Base-by-base conservation (phyloP, 164 flowering plant genomes). In the Dillenia suffruticosa region DNA sequence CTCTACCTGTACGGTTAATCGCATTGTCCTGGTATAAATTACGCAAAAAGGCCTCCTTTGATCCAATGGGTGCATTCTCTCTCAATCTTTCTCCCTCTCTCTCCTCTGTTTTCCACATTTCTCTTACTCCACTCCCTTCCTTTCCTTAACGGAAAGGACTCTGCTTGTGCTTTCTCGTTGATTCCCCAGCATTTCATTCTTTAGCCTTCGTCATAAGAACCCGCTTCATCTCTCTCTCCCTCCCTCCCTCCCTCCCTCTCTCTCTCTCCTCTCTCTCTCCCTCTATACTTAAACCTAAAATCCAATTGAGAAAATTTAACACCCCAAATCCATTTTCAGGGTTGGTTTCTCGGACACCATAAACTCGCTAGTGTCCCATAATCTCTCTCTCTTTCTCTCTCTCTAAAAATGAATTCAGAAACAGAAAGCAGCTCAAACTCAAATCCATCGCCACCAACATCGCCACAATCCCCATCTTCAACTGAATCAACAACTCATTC, bases 351-450 rank as follows among this genome's bases (percentile, higher is more conserved):
- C 49, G 54, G 61, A 61, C 49, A 1, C 16, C 14, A 17, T 44
- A 22, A 49, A 64, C 9, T 67, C 66, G 79, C 63, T 44, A 1
- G 68, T 32, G 40, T 32, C 40, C 6, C 40, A 44, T 26, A 24
- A 45, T 43, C 45, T 51, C 49, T 13, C 58, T 51, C 17, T 44
- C 49, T 14, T 26, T n/a, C 59, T 26, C 59, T 32, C 46, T 47
- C 59, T 26, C 51, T 66, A 46, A 49, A 44, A 2, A 44, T 44
- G 7, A 62, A 57, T 51, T 68, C 74, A 52, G 79, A 77, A 26
- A 49, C 74, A 6, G 79, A 76, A 44, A 76, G 79, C 64, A 68
- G 76, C 68, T 70, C 72, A 47, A 74, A 71, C 63, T 77, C 79
- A 1, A 26, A 54, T 22, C 59, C 77, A 15, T 72, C 79, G 11